A percentile compares a stretch with the other conserved stretches of the same genome.
Evolutionary conservation across 1,284 basidiomycete species (phyloP).

Genomic region (Taiwanofungus camphoratus): DNA sequence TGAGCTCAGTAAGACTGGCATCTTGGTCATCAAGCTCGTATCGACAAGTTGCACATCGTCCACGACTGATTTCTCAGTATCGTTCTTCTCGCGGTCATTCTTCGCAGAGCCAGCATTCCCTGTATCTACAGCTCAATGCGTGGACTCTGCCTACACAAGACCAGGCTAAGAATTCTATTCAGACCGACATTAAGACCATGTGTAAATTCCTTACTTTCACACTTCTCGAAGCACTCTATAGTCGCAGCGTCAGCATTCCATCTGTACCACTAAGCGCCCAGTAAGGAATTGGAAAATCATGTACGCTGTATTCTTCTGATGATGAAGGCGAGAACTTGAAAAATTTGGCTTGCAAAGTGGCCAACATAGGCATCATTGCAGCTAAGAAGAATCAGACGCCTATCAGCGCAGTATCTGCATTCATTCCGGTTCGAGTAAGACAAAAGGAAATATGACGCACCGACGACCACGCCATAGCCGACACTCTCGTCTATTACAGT

Average conservation of each 20-base stretch:
- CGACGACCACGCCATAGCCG: slow-evolving; percentile 46
- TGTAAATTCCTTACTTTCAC: slow-evolving; percentile 32
- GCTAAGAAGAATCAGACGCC: slow-evolving; percentile 49
- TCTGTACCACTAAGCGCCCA: neutral
- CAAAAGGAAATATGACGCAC: slow-evolving; percentile 20
- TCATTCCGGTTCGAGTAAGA: neutral
- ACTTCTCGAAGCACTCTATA: slow-evolving; percentile 39
- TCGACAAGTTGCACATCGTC: slow-evolving; percentile 5
- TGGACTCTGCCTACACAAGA: slow-evolving; percentile 36
- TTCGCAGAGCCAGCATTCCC: slow-evolving; percentile 5
- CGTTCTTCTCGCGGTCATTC: slow-evolving; percentile 15
- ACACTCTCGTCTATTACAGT: slow-evolving; percentile 34
- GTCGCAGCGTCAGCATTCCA: slow-evolving; percentile 3
- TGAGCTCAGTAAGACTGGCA: slow-evolving; percentile 22
- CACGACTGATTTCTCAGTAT: slow-evolving; percentile 2
- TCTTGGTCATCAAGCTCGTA: neutral
- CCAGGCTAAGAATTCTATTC: slow-evolving; percentile 41
- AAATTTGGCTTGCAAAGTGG: slow-evolving; percentile 41
- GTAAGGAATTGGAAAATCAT: slow-evolving; percentile 2
- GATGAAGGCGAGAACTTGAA: slow-evolving; percentile 40
- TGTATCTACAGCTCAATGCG: too few relatives aligned
- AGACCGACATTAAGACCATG: slow-evolving; percentile 8
- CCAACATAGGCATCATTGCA: slow-evolving; percentile 39
- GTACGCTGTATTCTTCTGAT: slow-evolving; percentile 52
- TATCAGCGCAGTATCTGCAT: slow-evolving; percentile 12